A percentile compares a stretch with the other conserved stretches of the same genome.
These are phyloP conservation scores for Simplicillium aogashimaense DNA, from an alignment of 2,329 filamentous ascomycete species.

Conservation along the genomic window DNA sequence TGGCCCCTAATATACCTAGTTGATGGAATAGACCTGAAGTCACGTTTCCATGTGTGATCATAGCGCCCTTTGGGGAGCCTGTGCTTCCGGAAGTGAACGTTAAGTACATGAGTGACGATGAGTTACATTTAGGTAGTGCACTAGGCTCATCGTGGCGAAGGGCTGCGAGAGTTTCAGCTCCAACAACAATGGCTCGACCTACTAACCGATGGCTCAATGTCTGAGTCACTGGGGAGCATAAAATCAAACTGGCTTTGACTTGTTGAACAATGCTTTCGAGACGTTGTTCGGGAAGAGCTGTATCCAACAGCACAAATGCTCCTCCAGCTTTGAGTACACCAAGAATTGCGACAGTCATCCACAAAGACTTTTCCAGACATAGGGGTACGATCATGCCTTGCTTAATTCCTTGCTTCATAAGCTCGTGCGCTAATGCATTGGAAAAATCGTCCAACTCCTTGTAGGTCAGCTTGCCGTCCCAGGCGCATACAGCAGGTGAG, in stretches of 20 bases:
- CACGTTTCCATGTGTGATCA: neutral
- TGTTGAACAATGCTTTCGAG: slow-evolving; percentile 6
- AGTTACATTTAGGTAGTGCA: too few species aligned
- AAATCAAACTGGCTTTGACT: neutral
- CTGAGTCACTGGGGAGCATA: neutral
- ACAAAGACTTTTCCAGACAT: slow-evolving; percentile 17
- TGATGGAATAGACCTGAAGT: slow-evolving; percentile 4
- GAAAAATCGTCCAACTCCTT: too few species aligned
- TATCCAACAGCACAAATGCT: slow-evolving; percentile 20
- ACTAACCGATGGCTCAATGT: too few species aligned
- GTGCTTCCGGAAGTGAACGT: slow-evolving; percentile 17
- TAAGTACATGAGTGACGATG: slow-evolving; percentile 10
- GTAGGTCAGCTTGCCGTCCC: too few species aligned
- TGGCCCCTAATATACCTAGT: slow-evolving; percentile 5
- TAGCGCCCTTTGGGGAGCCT: slow-evolving; percentile 14
- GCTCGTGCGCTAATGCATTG: too few species aligned
- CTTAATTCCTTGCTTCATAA: neutral
- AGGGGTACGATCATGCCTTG: slow-evolving; percentile 5
- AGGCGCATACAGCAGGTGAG: too few species aligned
- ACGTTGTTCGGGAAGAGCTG: slow-evolving; percentile 8
- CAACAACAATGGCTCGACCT: too few species aligned
- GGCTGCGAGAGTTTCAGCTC: too few species aligned
- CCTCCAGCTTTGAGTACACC: slow-evolving; percentile 21
- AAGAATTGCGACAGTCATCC: slow-evolving; percentile 17
- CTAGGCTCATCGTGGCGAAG: too few species aligned